Percentiles rank a stretch among this genome's conserved stretches.
Evolutionary conservation across 2,329 filamentous ascomycete species (phyloP).

Genomic region (Teratosphaeriaceae sp.): DNA sequence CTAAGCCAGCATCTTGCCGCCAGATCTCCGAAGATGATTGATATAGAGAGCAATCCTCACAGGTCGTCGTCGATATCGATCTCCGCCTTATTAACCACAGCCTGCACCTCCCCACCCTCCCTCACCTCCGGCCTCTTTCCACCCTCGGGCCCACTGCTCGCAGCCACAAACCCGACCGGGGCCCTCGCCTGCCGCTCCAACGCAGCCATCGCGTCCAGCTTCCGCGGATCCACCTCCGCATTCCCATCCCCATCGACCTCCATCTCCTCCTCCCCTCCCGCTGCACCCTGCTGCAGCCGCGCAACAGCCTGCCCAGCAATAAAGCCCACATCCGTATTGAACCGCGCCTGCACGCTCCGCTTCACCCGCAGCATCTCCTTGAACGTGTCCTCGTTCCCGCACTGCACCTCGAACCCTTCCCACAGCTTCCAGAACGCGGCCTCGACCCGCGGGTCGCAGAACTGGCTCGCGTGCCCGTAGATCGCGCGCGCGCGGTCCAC

Average conservation of each 20-base stretch:
- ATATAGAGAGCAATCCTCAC: slow-evolving; percentile 10
- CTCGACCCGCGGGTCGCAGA: slow-evolving; percentile 89
- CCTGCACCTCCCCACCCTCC: slow-evolving; percentile 3
- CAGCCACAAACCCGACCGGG: slow-evolving; percentile 84
- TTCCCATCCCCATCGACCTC: slow-evolving; percentile 39
- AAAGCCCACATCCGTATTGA: slow-evolving; percentile 98
- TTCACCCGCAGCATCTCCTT: slow-evolving; percentile 99
- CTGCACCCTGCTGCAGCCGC: slow-evolving; percentile 50
- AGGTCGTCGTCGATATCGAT: slow-evolving; percentile 31
- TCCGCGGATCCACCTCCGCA: slow-evolving; percentile 39
- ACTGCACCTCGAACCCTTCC: slow-evolving; percentile 95
- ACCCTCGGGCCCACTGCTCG: slow-evolving; percentile 52
- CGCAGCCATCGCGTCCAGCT: slow-evolving; percentile 78
- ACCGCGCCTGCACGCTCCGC: slow-evolving; percentile 92
- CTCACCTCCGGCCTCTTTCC: slow-evolving; percentile 18
- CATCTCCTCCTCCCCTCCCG: slow-evolving; percentile 33
- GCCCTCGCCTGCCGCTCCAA: slow-evolving; percentile 84
- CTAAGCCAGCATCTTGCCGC: neutral
- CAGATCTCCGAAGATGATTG: neutral
- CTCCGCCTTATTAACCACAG: slow-evolving; percentile 23
- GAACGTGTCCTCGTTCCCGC: slow-evolving; percentile 98
- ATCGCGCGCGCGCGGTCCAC: slow-evolving; percentile 94
- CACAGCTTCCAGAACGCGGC: slow-evolving; percentile 92
- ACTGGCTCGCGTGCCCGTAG: slow-evolving; percentile 93
- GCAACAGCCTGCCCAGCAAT: slow-evolving; percentile 94